These are phyloP conservation scores for Rugonectria rugulosa DNA, from an alignment of 2,329 filamentous ascomycete genomes.

Conservation along the genomic window DNA sequence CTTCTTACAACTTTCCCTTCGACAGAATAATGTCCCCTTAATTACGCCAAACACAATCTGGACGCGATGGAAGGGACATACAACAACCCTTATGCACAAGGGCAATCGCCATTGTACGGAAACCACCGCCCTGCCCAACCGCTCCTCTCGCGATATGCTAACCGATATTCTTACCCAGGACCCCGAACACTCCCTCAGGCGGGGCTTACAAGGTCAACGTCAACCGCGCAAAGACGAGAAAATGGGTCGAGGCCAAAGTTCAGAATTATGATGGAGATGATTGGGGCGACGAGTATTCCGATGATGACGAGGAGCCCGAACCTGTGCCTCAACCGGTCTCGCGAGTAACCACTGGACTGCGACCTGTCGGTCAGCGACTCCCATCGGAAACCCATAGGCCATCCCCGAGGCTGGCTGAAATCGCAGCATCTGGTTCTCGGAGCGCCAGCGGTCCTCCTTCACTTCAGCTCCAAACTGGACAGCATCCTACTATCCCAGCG, in stretches of 20 bases:
- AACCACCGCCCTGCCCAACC: not conserved
- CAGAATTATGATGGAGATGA: conserved; percentile 92
- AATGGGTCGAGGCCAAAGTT: conserved; percentile 91
- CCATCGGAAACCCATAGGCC: conserved; percentile 37
- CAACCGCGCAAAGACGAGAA: conserved; percentile 87
- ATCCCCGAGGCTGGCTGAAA: conserved; percentile 36
- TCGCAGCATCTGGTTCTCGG: conserved; percentile 34
- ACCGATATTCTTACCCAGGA: conserved; percentile 31
- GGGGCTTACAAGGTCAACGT: conserved; percentile 80
- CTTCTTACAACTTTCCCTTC: conserved; percentile 4
- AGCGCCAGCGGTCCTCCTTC: conserved; percentile 37
- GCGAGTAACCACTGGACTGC: conserved; percentile 37
- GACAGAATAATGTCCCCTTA: conserved; percentile 36
- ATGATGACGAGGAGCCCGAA: conserved; percentile 61
- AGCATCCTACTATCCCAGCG: conserved; percentile 11
- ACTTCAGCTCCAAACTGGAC: conserved; percentile 37
- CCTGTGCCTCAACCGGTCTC: conserved; percentile 47
- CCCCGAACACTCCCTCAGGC: conserved; percentile 42
- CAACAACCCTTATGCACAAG: conserved; percentile 39
- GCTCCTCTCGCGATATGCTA: conserved; percentile 12
- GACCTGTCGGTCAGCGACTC: conserved; percentile 42
- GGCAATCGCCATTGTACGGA: conserved; percentile 39
- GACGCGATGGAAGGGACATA: conserved; percentile 42
- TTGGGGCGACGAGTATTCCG: conserved; percentile 79
- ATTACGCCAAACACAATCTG: conserved; percentile 15